Percentiles rank a stretch among this genome's conserved stretches.
Conservation (phyloP, 305 asterid species). For the Coffea humblotiana region DNA sequence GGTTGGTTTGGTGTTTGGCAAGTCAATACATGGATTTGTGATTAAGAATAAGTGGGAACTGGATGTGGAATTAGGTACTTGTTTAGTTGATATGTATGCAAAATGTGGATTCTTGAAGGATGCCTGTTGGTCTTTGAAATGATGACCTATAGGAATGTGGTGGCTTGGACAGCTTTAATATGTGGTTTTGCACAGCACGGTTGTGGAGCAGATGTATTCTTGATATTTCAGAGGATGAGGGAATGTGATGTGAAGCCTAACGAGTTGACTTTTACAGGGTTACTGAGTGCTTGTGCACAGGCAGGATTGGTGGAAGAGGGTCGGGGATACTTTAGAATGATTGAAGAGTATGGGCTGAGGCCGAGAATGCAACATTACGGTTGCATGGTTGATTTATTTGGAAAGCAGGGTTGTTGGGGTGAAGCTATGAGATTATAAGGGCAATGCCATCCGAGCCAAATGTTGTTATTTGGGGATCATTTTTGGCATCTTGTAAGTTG, state of each 20-base stretch:
- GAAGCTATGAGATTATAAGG: slow-evolving; percentile 51
- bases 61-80: slow-evolving; percentile 54
- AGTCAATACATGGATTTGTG: slow-evolving; percentile 50
- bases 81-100: slow-evolving; percentile 64
- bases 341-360: slow-evolving; percentile 41
- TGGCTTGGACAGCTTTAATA: slow-evolving; percentile 66
- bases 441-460: slow-evolving; percentile 60
- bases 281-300: slow-evolving; percentile 60
- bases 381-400: slow-evolving; percentile 71
- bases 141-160: slow-evolving; percentile 50
- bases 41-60: slow-evolving; percentile 52
- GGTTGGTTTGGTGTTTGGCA: slow-evolving; percentile 50
- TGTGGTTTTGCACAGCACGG: slow-evolving; percentile 58
- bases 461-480: slow-evolving; percentile 70
- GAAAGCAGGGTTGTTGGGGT: slow-evolving; percentile 57
- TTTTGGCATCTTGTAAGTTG: slow-evolving; percentile 61
- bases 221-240: slow-evolving; percentile 53
- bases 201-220: slow-evolving; percentile 41
- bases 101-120: slow-evolving; percentile 54
- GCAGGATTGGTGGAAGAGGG: slow-evolving; percentile 68
- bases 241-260: slow-evolving; percentile 50
- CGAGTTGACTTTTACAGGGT: slow-evolving; percentile 63
- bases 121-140: slow-evolving; percentile 46
- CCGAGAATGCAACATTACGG: slow-evolving; percentile 73
- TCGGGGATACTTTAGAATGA: slow-evolving; percentile 48